Conservation (phyloP, 2,329 filamentous ascomycete species). For the Aspergillus alliaceus region DNA sequence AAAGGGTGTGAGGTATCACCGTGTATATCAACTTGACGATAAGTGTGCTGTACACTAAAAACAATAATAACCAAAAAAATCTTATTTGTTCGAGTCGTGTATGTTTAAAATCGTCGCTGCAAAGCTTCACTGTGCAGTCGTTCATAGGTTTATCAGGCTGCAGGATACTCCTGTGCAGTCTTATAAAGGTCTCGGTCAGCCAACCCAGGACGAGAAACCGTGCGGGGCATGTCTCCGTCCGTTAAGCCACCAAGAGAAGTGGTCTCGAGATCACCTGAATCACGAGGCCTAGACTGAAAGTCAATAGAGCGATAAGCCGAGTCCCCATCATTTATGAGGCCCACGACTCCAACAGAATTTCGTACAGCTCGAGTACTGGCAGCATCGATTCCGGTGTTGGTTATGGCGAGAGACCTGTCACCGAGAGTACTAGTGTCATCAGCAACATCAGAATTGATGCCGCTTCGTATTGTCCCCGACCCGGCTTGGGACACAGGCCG, state of each 20-base stretch:
- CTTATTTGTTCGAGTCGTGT: not conserved
- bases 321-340: constrained; percentile 15
- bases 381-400: constrained; percentile 19
- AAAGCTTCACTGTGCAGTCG: not conserved
- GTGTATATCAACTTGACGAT: not conserved
- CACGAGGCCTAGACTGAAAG: constrained; percentile 19
- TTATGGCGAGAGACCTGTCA: constrained; percentile 23
- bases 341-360: constrained; percentile 29
- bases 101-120: not conserved
- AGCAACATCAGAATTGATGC: constrained; percentile 25
- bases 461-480: constrained; percentile 30
- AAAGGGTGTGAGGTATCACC: not conserved
- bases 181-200: constrained; percentile 30
- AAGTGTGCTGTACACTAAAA: not conserved
- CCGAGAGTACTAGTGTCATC: constrained; percentile 31
- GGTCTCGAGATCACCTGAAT: constrained; percentile 13
- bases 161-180: constrained; percentile 25
- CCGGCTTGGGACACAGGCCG: constrained; percentile 25
- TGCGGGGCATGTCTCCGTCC: constrained; percentile 7
- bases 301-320: constrained; percentile 25
- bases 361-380: constrained; percentile 33
- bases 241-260: constrained; percentile 4
- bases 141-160: not conserved
- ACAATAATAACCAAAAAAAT: not conserved
- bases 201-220: constrained; percentile 24